Base-by-base conservation (phyloP, 331 rosid species). In the Malus hybrid region DNA sequence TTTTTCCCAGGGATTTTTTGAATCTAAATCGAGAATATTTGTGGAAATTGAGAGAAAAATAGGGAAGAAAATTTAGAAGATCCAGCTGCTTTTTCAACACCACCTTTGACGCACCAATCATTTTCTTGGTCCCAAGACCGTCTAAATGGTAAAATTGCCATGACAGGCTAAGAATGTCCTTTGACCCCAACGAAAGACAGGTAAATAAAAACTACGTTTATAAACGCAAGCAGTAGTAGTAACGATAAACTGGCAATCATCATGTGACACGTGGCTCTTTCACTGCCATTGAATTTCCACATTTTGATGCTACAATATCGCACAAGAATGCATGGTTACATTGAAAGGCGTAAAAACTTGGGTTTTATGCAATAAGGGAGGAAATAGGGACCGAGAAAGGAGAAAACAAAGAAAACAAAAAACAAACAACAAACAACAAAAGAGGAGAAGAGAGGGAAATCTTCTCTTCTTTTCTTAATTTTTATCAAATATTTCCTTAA, bases 281-380 rank as follows among this genome's bases (percentile, higher is more conserved):
- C 9, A 27, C 77, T 64, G 24, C 76, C 82, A 28, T 65, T 55
- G 67, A 54, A 57, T n/a, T 59, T 39, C 88, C 90, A 79, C 57
- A 36, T 82, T 88, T 84, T 80, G 10, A 66, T 72, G 87, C 94
- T 71, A 73, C 62, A 75, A 85, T 71, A 46, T 34, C 73, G 87
- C 46, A 57, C 11, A 27, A 39, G 1, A 76, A 78, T 64, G 34
- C 68, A 77, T 28, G 65, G 79, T 67, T 69, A 57, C n/a, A 66
- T 78, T 31, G 65, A 71, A 71, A 46, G 69, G 73, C 48, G 68
- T 36, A 48, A 69, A 68, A 16, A 10, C 67, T 79, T 46, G 6
- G 34, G 34, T 64, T 50, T 54, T 3, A 11, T 6, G 18, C 34
- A 50, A 39, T 4, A 27, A 59, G 18, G 13, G 33, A 27, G 44